These are phyloP conservation scores for Tubosaeta sp. DNA, from an alignment of 768 basidiomycete species.

Conservation along the genomic window DNA sequence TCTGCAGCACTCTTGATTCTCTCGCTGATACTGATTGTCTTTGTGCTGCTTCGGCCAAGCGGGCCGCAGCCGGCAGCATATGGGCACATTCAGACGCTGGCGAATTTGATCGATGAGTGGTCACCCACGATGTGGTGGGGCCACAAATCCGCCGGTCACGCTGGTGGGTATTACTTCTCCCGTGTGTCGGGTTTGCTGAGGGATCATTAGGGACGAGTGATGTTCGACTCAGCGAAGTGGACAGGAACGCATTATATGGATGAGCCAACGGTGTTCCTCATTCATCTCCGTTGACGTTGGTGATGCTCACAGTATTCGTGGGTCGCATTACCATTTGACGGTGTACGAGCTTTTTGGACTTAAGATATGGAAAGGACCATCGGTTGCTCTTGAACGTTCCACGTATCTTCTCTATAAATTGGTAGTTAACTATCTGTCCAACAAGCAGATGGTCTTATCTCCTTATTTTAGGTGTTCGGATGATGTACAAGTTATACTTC, in stretches of 20 bases:
- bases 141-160: conserved; percentile 19
- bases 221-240: conserved; percentile 14
- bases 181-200: background rate
- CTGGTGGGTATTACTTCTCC: conserved; percentile 15
- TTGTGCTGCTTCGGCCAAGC: conserved; percentile 11
- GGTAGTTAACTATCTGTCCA: too few species aligned
- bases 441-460: too few species aligned
- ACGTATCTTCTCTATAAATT: too few species aligned
- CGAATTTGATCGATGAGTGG: conserved; percentile 35
- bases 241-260: conserved; percentile 21
- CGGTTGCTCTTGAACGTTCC: too few species aligned
- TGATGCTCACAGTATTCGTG: too few species aligned
- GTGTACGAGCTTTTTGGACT: too few species aligned
- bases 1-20: conserved; percentile 16
- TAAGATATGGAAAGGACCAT: too few species aligned
- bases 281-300: too few species aligned
- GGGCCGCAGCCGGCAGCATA: conserved; percentile 30
- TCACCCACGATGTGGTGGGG: conserved; percentile 31
- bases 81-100: conserved; percentile 32
- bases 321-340: too few species aligned
- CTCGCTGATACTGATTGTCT: conserved; percentile 12
- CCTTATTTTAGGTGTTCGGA: too few species aligned
- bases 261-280: too few species aligned
- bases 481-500: too few species aligned
- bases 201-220: conserved; percentile 25